phyloP scores from a whole-genome alignment of 192 early-diverging fungal species.

The Entomortierella lignicola region DNA sequence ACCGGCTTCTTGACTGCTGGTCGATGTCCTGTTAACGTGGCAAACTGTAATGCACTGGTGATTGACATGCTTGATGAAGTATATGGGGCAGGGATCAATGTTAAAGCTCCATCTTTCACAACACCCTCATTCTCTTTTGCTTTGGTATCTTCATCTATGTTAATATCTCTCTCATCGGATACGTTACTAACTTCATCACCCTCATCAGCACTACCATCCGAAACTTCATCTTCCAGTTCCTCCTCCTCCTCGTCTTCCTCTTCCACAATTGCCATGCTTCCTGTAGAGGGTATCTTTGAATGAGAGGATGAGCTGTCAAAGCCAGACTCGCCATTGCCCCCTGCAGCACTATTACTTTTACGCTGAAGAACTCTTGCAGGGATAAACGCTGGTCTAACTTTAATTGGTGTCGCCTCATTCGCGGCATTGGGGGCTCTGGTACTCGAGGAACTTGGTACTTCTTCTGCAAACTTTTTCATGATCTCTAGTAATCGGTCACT shows the following conservation, averaged over 20 bases:
- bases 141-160: neutral
- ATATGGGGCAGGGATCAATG: neutral
- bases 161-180: neutral
- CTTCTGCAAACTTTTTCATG: slow-evolving; percentile 30
- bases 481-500: slow-evolving; percentile 23
- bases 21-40: slow-evolving; percentile 33
- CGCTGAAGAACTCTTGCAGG: slow-evolving; percentile 44
- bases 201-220: slow-evolving; percentile 6
- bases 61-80: slow-evolving; percentile 8
- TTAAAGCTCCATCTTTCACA: neutral
- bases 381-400: slow-evolving; percentile 44
- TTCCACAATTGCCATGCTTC: slow-evolving; percentile 37
- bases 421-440: neutral
- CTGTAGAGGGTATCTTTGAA: slow-evolving; percentile 14
- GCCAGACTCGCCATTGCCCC: neutral
- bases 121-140: neutral
- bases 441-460: slow-evolving; percentile 7
- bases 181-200: neutral
- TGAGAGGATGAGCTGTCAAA: neutral
- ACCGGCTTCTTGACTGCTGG: slow-evolving; percentile 46
- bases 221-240: slow-evolving; percentile 12
- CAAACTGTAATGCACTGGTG: slow-evolving; percentile 31
- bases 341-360: slow-evolving; percentile 11
- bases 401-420: slow-evolving; percentile 14
- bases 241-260: slow-evolving; percentile 40